phyloP scores from a whole-genome alignment of 805 yeast genomes.

The Yamadazyma sp. region DNA sequence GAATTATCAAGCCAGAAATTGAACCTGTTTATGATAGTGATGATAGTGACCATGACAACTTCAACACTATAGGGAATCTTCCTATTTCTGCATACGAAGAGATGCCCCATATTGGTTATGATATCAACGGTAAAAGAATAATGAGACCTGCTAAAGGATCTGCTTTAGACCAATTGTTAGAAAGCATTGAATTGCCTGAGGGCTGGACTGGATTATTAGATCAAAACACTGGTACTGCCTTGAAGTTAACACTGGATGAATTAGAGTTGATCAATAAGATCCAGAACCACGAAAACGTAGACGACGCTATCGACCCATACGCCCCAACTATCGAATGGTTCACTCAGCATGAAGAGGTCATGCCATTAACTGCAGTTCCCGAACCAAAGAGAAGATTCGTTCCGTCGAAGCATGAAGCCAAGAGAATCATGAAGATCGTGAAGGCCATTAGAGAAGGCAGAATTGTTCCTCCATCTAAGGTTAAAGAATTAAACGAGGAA shows the following conservation, averaged over 20 bases:
- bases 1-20: constrained; percentile 83
- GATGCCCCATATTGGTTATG: constrained; percentile 96
- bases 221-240: constrained; percentile 78
- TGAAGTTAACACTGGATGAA: constrained; percentile 85
- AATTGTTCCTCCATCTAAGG: constrained; percentile 71
- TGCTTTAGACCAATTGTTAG: constrained; percentile 87
- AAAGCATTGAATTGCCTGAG: constrained; percentile 89
- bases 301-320: constrained; percentile 78
- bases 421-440: constrained; percentile 93
- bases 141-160: constrained; percentile 99
- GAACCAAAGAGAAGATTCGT: constrained; percentile 97
- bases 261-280: constrained; percentile 83
- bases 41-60: constrained; percentile 78
- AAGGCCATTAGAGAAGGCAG: constrained; percentile 95
- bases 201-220: constrained; percentile 98
- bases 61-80: constrained; percentile 89
- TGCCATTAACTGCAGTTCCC: constrained; percentile 92
- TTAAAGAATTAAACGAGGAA: constrained; percentile 50
- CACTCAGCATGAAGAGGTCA: constrained; percentile 74
- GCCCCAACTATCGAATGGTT: constrained; percentile 97
- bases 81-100: constrained; percentile 94
- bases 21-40: constrained; percentile 94
- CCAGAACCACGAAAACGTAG: constrained; percentile 82
- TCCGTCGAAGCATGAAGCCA: constrained; percentile 96
- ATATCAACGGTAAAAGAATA: constrained; percentile 94